Evolutionary conservation across 164 flowering plant genomes (phyloP).

Genomic region (Brasenia schreberi): DNA sequence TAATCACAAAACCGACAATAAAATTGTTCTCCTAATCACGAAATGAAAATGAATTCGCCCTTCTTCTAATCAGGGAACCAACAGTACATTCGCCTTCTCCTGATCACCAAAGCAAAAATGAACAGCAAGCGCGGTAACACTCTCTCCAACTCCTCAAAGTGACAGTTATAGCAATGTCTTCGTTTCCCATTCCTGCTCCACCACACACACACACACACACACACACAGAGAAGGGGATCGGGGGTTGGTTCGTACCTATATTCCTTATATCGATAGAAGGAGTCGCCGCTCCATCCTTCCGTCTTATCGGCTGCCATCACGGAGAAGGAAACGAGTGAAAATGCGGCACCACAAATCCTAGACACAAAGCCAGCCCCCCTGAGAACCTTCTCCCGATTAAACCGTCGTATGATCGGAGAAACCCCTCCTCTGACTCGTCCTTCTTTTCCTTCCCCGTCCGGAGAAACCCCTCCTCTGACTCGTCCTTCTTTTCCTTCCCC

Average conservation of each 20-base stretch:
- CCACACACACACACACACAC: too few species aligned
- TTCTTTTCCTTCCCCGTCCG: conserved; percentile 4
- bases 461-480: conserved; percentile 16
- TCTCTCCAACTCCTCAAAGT: too few species aligned
- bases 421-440: conserved; percentile 17
- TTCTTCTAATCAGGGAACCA: too few species aligned
- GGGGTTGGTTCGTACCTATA: conserved; percentile 39
- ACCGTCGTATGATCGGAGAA: conserved; percentile 21
- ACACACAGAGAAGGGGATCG: background rate
- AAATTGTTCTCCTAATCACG: too few species aligned
- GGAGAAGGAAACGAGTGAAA: conserved; percentile 76
- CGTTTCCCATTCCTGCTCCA: too few species aligned
- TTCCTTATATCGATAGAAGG: conserved; percentile 83
- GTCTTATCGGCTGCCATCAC: conserved; percentile 91
- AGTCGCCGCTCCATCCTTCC: conserved; percentile 93
- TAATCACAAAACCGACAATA: too few species aligned
- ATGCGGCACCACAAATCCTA: conserved; percentile 44
- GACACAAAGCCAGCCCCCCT: conserved; percentile 45
- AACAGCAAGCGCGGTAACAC: too few species aligned
- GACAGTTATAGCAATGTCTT: too few species aligned
- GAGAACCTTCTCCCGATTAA: conserved; percentile 26
- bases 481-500: conserved; percentile 13
- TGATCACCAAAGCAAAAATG: too few species aligned
- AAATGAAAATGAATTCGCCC: too few species aligned
- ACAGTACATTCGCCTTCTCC: too few species aligned